Conservation (phyloP, 495 filamentous ascomycete genomes). For the Neurospora sp. region DNA sequence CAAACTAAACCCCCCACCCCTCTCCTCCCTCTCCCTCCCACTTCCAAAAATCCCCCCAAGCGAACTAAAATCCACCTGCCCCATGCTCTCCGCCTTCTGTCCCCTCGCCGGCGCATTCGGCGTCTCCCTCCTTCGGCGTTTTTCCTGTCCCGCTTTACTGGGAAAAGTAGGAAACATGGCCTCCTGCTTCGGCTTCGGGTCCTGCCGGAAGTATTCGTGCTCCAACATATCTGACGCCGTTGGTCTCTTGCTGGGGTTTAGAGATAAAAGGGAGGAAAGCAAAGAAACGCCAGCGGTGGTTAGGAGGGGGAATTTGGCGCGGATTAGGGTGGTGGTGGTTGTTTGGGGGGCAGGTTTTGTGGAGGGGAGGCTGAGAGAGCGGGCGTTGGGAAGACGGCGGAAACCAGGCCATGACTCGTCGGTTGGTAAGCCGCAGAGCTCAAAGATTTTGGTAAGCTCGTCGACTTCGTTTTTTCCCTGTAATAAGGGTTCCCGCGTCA, state of each 20-base stretch:
- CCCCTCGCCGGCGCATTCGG: slow-evolving; percentile 77
- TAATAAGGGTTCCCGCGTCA: slow-evolving; percentile 72
- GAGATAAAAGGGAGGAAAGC: slow-evolving; percentile 54
- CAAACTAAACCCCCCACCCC: slow-evolving; percentile 72
- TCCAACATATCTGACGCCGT: slow-evolving; percentile 43
- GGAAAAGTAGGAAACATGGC: slow-evolving; percentile 90
- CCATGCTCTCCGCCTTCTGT: slow-evolving; percentile 45
- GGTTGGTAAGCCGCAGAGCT: slow-evolving; percentile 81
- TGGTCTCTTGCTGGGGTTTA: slow-evolving; percentile 55
- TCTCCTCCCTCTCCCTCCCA: slow-evolving; percentile 60
- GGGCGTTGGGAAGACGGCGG: slow-evolving; percentile 79
- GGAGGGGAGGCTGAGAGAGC: slow-evolving; percentile 66
- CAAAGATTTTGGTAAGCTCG: slow-evolving; percentile 66
- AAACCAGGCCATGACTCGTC: slow-evolving; percentile 81
- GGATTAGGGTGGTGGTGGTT: slow-evolving; percentile 38
- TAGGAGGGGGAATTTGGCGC: slow-evolving; percentile 70
- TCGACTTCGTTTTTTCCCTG: slow-evolving; percentile 95
- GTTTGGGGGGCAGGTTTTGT: slow-evolving; percentile 15
- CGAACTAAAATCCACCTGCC: slow-evolving; percentile 62
- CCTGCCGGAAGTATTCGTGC: slow-evolving; percentile 82
- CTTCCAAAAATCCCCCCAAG: slow-evolving; percentile 44
- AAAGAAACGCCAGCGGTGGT: slow-evolving; percentile 65
- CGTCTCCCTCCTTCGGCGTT: slow-evolving; percentile 57
- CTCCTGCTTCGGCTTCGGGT: slow-evolving; percentile 75
- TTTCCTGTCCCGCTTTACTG: slow-evolving; percentile 89